Base-by-base conservation (phyloP, 148 eudicot genomes). In the Selenicereus undatus region DNA sequence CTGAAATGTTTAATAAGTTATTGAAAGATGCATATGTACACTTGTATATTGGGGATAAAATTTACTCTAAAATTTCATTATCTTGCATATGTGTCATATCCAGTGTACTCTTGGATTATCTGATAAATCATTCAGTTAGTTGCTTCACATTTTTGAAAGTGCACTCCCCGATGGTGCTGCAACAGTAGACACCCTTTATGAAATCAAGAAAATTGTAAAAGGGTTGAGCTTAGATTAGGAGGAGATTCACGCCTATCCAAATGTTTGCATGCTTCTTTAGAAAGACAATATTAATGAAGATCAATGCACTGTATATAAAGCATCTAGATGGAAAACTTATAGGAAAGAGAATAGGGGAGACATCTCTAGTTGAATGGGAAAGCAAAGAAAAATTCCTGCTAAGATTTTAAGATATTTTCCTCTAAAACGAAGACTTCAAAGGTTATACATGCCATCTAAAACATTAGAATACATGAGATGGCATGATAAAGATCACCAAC, bases 401-500 rank as follows among this genome's bases (percentile, higher is more conserved):
- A 76, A 76, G n/a, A 50, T 77, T 39, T 62, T 58, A 62, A 68
- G 72, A 18, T 68, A 68, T 68, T 68, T 68, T 68, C 72, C 39
- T 2, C 4, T 68, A 27, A 68, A 77, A 32, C 71, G 71, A 60
- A 60, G 52, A 30, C 52, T 77, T 11, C 70, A 77, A 77, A 77
- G 79, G 13, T 39, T 77, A 16, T 77, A 32, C 32, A 77, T 77
- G 50, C 39, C 70, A 78, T 45, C 80, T 45, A 78, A 75, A 48
- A 51, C 62, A n/a, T 21, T 42, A 4, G 77, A 75, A 27, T 52
- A 75, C 5, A 75, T 75, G 77, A 50, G 30, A 50, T 75, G 62
- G 62, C 77, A 75, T 75, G 77, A 75, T 54, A 75, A 51, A 13
- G 77, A 75, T 20, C 36, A 39, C 21, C 5, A 50, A 75, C 3